Evolutionary conservation across 2,329 filamentous ascomycete genomes (phyloP).

Genomic region (Aspergillus ibericus): DNA sequence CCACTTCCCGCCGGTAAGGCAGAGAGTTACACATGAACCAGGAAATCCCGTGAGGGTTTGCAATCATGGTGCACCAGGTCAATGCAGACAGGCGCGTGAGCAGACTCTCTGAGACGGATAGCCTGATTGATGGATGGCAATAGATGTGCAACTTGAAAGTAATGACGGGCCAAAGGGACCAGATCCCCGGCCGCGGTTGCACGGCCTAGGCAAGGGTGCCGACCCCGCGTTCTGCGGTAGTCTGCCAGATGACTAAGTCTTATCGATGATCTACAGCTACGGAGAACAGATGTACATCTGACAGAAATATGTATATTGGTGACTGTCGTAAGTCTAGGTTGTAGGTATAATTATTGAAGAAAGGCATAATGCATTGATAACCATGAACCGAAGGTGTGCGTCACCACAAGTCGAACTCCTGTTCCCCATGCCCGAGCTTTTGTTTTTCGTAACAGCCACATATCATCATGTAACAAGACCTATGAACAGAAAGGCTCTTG

Average conservation of each 20-base stretch:
- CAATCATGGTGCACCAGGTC: conserved; percentile 4
- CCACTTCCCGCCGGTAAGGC: conserved; percentile 5
- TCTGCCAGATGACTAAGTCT: too few relatives aligned
- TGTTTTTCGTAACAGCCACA: conserved; percentile 32
- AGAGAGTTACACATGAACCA: conserved; percentile 11
- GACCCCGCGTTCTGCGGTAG: too few relatives aligned
- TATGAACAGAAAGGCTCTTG: conserved; percentile 23
- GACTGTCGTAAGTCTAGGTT: background rate
- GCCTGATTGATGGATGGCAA: background rate
- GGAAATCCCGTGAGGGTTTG: conserved; percentile 9
- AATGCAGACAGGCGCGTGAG: background rate
- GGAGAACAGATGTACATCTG: background rate
- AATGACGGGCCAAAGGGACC: too few relatives aligned
- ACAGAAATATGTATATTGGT: conserved; percentile 1
- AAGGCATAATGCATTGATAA: conserved; percentile 8
- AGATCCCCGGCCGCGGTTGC: too few relatives aligned
- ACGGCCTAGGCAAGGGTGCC: too few relatives aligned
- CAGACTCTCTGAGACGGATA: background rate
- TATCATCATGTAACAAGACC: conserved; percentile 28
- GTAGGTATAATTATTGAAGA: background rate
- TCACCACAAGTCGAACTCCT: conserved; percentile 34
- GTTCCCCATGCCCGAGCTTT: conserved; percentile 33
- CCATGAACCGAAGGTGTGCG: conserved; percentile 16
- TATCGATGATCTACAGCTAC: too few relatives aligned
- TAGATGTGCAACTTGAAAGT: too few relatives aligned